Conservation (phyloP, 345 rosid genomes). For the Ricinus communis region DNA sequence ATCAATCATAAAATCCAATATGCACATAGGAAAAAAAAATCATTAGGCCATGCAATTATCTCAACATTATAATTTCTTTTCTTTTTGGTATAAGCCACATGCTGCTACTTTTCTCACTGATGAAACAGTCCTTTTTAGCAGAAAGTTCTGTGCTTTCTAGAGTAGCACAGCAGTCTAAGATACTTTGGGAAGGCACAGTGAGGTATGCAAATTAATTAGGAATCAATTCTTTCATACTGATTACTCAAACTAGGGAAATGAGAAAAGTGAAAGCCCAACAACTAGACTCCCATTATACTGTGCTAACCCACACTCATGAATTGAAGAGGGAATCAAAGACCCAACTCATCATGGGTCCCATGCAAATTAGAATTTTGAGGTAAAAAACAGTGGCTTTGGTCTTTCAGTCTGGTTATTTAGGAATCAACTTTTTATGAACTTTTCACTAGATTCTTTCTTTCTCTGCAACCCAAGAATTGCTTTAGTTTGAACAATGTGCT, state of each 20-base stretch:
- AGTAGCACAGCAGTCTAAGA: constrained; percentile 32
- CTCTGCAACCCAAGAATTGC: constrained; percentile 9
- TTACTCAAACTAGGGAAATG: constrained; percentile 21
- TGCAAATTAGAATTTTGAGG: background rate
- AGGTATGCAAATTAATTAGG: constrained; percentile 14
- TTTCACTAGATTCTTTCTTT: constrained; percentile 19
- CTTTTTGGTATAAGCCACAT: background rate
- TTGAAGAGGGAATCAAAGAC: constrained; percentile 1
- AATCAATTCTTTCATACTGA: constrained; percentile 34
- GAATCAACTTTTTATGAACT: constrained; percentile 18
- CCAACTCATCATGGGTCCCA: constrained; percentile 19
- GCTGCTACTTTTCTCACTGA: constrained; percentile 2
- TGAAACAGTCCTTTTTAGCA: constrained; percentile 12
- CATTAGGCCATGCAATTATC: background rate
- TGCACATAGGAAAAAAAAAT: background rate
- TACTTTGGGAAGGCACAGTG: constrained; percentile 28
- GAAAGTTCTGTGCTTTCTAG: constrained; percentile 22
- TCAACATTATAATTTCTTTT: background rate
- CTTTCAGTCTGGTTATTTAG: constrained; percentile 10
- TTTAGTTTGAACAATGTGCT: constrained; percentile 2
- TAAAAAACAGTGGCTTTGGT: constrained; percentile 15
- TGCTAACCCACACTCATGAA: too few relatives aligned
- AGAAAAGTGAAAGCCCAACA: background rate
- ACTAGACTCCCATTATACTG: too few relatives aligned
- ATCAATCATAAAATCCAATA: background rate